Evolutionary conservation across 2,329 filamentous ascomycete genomes (phyloP).

Genomic region (Fusarium keratoplasticum): DNA sequence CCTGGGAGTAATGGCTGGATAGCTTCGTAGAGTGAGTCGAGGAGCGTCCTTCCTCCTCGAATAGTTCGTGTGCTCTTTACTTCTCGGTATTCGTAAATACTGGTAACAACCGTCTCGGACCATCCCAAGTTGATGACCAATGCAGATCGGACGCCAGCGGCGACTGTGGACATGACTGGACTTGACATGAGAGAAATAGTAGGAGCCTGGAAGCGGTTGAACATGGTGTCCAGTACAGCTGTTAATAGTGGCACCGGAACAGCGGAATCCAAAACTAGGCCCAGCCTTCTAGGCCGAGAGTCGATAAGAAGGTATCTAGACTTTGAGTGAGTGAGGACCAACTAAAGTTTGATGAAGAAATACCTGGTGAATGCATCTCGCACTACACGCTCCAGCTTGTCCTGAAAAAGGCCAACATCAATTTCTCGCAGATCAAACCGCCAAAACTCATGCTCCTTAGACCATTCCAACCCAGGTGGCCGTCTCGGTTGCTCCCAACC

Average conservation of each 20-base stretch:
- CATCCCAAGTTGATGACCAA: constrained; percentile 92
- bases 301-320: constrained; percentile 74
- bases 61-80: constrained; percentile 77
- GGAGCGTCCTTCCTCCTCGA: constrained; percentile 78
- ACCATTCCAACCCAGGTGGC: constrained; percentile 67
- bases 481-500: constrained; percentile 69
- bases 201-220: constrained; percentile 83
- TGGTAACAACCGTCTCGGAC: constrained; percentile 88
- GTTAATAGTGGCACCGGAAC: constrained; percentile 84
- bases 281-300: constrained; percentile 78
- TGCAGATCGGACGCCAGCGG: constrained; percentile 86
- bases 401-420: constrained; percentile 83
- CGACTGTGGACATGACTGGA: constrained; percentile 78
- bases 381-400: constrained; percentile 86
- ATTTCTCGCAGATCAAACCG: constrained; percentile 76
- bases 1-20: constrained; percentile 55
- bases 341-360: neutral
- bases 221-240: constrained; percentile 79
- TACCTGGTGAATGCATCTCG: constrained; percentile 86
- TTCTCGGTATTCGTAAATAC: constrained; percentile 91
- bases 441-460: constrained; percentile 80
- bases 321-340: constrained; percentile 22
- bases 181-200: constrained; percentile 84
- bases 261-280: constrained; percentile 80
- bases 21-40: constrained; percentile 75